Base-by-base conservation (phyloP, 495 filamentous ascomycete species). In the Aspergillus campestris region DNA sequence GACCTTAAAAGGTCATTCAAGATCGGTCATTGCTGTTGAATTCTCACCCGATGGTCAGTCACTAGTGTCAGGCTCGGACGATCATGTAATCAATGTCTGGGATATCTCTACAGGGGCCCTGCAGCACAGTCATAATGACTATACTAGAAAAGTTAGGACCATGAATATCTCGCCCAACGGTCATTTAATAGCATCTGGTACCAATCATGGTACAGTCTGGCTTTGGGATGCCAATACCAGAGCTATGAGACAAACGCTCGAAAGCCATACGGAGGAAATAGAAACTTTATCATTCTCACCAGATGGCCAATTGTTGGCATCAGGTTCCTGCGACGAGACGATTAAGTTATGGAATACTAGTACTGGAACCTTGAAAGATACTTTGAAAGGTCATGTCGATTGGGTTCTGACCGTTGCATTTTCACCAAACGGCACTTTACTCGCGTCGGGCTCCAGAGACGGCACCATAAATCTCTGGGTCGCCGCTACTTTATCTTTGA, bases 121-220 rank as follows among this genome's bases (percentile, higher is more conserved):
- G 27, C 39, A 31, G 4, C 8, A 28, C 7, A 28, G 27, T 7
- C 8, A 29, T 7, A 13, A 8, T 28, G 28, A 29, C 1, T 18
- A 29, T 29, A 29, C 39, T 12, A 9, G 14, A 11, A 29, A 29
- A 18, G 18, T 41, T 1, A 28, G 15, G 8, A 12, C 15, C 8
- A 29, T 41, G 28, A 13, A 18, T 28, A 29, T 41, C 31, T 41
- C 39, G 27, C 39, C 39, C 1, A 38, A 62, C 43, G 42, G 55
- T 32, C 28, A 56, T 36, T 38, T 57, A 11, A 11, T 69, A 0
- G 57, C 48, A 11, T 68, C 62, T 29, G 52, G 30, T 15, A 64
- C 53, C n/a, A 5, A 33, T 35, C 52, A 67, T 40, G 48, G 52
- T 3, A 67, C 61, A 32, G 40, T 61, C 10, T 48, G 60, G 50